Percentiles rank a stretch among this genome's conserved stretches.
These are phyloP conservation scores for Solanum chiquidenum DNA, from an alignment of 257 asterid species.

Conservation along the genomic window DNA sequence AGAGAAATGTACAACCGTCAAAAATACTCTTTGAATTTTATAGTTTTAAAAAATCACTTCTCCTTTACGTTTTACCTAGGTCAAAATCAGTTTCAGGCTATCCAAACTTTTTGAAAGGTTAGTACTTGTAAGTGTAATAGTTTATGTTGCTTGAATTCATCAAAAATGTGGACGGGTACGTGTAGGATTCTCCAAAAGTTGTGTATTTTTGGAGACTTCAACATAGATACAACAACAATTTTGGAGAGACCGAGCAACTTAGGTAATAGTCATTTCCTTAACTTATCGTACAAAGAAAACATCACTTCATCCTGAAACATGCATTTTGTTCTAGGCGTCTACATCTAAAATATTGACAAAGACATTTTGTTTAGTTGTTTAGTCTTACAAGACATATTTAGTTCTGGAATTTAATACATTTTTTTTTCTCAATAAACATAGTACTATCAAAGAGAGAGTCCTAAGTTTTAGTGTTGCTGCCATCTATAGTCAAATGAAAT, in stretches of 20 bases:
- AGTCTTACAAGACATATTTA: not conserved
- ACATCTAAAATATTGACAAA: not conserved
- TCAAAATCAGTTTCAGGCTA: not conserved
- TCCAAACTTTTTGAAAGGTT: not conserved
- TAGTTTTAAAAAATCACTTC: not conserved
- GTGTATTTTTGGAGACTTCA: not conserved
- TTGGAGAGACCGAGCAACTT: too few relatives aligned
- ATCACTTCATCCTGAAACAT: not conserved
- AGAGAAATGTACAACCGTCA: not conserved
- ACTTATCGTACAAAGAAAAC: not conserved
- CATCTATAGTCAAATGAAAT: too few relatives aligned
- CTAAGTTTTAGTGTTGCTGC: too few relatives aligned
- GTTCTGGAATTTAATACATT: not conserved
- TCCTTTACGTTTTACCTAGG: not conserved
- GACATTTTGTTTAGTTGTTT: not conserved
- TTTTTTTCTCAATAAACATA: too few relatives aligned
- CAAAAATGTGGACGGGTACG: too few relatives aligned
- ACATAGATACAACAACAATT: not conserved
- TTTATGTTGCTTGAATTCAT: not conserved
- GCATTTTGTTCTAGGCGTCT: not conserved
- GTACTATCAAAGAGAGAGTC: too few relatives aligned
- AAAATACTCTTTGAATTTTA: not conserved
- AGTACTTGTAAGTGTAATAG: not conserved
- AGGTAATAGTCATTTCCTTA: not conserved
- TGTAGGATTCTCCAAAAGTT: too few relatives aligned